Base-by-base conservation (phyloP, 345 rosid species). In the Sonneratia alba region DNA sequence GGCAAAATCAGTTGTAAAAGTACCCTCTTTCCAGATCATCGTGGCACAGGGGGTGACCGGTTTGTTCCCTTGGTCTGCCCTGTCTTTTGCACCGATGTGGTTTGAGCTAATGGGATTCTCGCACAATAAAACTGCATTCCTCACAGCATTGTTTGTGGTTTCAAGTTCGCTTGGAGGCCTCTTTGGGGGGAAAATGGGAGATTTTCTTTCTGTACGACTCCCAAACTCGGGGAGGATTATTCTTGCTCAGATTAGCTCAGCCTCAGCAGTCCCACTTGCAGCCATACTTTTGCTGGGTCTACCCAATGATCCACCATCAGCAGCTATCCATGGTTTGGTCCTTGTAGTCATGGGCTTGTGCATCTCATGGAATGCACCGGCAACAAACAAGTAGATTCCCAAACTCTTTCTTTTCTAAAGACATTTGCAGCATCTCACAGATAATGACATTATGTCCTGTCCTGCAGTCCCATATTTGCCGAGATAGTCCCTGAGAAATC, bases 31-130 rank as follows among this genome's bases (percentile, higher is more conserved):
- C 81, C 96, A 85, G 81, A 91, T 91, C 67, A 85, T 91, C 70
- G 98, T 91, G 72, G 93, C 98, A 70, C 97, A 88, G 81, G 93
- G 97, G 42, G 82, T 91, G 38, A 85, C 92, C 0, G 97, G 96
- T 42, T 86, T 91, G 32, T 87, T 91, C 78, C 98, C 98, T 24
- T 91, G 97, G 93, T 93, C 95, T 65, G 97, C 98, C 71, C 45
- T 93, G 77, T 85, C 97, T 67, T 91, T 89, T 78, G 86, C 95
- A 22, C 81, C 95, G 0, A 89, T 93, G 98, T 93, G 97, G 97
- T 79, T 93, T 75, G 97, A 93, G 81, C 94, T 91, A 22, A 78
- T 81, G 6, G 97, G 96, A n/a, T 89, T 91, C 81, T 91, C 97
- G 55, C 97, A 89, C 36, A 71, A 80, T 56, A 72, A 71, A 75